These are phyloP conservation scores for Rhodosporidiobolus odoratus DNA, from an alignment of 768 basidiomycete species.

Conservation along the genomic window DNA sequence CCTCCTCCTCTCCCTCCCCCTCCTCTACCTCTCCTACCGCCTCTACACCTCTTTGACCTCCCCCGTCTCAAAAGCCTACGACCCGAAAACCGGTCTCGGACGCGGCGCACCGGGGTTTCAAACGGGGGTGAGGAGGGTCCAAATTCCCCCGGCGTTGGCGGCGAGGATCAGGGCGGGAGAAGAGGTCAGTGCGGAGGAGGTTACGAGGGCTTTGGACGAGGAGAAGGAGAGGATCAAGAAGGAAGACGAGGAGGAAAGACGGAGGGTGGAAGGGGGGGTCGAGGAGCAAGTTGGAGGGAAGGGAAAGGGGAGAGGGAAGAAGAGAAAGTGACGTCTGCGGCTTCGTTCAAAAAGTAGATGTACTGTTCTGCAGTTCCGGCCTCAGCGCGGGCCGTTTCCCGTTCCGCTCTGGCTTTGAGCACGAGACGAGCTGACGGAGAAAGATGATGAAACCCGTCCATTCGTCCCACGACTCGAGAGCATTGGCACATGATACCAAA, in stretches of 20 bases:
- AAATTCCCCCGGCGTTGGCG: slow-evolving; percentile 22
- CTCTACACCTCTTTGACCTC: not conserved
- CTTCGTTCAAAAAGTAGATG: too few relatives aligned
- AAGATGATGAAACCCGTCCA: too few relatives aligned
- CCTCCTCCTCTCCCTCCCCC: slow-evolving; percentile 26
- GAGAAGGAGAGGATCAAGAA: slow-evolving; percentile 20
- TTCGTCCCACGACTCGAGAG: too few relatives aligned
- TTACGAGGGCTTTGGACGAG: slow-evolving; percentile 27
- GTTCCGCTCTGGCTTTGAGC: too few relatives aligned
- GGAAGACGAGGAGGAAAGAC: slow-evolving; percentile 18
- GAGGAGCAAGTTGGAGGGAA: too few relatives aligned
- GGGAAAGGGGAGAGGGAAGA: not conserved
- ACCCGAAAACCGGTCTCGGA: slow-evolving; percentile 27
- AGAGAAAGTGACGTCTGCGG: too few relatives aligned
- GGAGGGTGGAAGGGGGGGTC: not conserved
- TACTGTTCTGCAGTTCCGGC: too few relatives aligned
- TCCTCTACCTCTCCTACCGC: slow-evolving; percentile 25
- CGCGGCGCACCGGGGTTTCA: slow-evolving; percentile 36
- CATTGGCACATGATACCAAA: too few relatives aligned
- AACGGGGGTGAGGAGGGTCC: slow-evolving; percentile 25
- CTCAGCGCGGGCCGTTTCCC: too few relatives aligned
- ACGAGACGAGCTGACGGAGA: too few relatives aligned
- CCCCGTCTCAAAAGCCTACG: not conserved
- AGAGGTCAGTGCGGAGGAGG: slow-evolving; percentile 35
- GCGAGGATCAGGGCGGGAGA: slow-evolving; percentile 36